Percentiles rank a stretch among this genome's conserved stretches.
Evolutionary conservation across 2,329 filamentous ascomycete species (phyloP).

Genomic region (Colletotrichum sp.): DNA sequence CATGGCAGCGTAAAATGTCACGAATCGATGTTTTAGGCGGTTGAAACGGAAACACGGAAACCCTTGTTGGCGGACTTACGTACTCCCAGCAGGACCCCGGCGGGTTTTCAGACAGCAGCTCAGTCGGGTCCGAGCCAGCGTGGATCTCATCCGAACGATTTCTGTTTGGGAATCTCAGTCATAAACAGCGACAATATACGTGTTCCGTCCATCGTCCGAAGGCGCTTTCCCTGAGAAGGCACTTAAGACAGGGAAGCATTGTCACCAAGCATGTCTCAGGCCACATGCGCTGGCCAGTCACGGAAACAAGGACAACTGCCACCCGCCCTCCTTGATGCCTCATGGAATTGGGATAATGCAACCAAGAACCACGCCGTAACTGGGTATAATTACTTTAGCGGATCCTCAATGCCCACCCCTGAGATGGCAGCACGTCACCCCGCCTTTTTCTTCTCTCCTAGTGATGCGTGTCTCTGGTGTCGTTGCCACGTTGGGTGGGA

Average conservation of each 20-base stretch:
- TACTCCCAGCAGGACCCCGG: not conserved
- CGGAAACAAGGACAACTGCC: slow-evolving; percentile 4
- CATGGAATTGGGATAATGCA: slow-evolving; percentile 9
- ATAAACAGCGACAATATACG: slow-evolving; percentile 4
- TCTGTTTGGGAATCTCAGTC: slow-evolving; percentile 16
- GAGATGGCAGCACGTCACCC: slow-evolving; percentile 14
- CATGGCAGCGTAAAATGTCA: not conserved
- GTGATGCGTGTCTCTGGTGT: not conserved
- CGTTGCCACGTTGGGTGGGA: not conserved
- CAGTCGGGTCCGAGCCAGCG: slow-evolving; percentile 13
- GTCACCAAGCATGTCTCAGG: slow-evolving; percentile 17
- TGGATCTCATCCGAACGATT: slow-evolving; percentile 22
- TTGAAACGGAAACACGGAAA: slow-evolving; percentile 3
- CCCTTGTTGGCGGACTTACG: not conserved
- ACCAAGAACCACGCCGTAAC: not conserved
- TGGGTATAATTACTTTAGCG: not conserved
- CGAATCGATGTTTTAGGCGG: not conserved
- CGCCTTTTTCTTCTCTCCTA: not conserved
- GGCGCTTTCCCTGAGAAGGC: not conserved
- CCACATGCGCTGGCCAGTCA: slow-evolving; percentile 9
- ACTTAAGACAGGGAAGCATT: not conserved
- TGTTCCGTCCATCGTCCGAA: slow-evolving; percentile 18
- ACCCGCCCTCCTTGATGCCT: not conserved
- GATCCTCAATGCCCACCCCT: slow-evolving; percentile 14
- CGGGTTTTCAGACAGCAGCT: slow-evolving; percentile 12